phyloP scores from a whole-genome alignment of 495 filamentous ascomycete species.

The Hypoxylon trugodes region DNA sequence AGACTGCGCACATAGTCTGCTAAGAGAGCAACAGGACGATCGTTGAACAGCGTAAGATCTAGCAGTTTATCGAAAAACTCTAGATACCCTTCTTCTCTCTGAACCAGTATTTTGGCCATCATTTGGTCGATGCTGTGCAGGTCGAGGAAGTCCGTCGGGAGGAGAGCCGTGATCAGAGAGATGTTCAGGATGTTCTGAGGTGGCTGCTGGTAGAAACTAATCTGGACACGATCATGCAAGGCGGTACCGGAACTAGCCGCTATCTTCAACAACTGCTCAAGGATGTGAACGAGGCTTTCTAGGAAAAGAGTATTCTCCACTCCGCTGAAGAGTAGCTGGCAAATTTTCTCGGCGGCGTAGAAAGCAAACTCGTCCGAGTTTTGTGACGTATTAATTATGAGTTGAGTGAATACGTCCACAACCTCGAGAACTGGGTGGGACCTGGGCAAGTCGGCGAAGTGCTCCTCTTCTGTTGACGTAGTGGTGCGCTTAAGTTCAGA shows the following conservation, averaged over 20 bases:
- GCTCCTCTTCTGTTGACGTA: slow-evolving; percentile 71
- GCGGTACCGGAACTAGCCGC: slow-evolving; percentile 69
- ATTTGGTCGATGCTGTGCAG: slow-evolving; percentile 81
- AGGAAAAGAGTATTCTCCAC: slow-evolving; percentile 70
- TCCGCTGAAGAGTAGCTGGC: slow-evolving; percentile 67
- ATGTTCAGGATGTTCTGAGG: slow-evolving; percentile 82
- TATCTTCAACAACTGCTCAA: slow-evolving; percentile 82
- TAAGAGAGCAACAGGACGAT: slow-evolving; percentile 76
- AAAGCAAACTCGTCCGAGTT: slow-evolving; percentile 72
- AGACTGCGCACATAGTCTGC: slow-evolving; percentile 86
- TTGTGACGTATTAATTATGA: slow-evolving; percentile 63
- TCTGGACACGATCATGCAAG: slow-evolving; percentile 73
- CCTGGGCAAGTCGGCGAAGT: slow-evolving; percentile 72
- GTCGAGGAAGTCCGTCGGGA: slow-evolving; percentile 76
- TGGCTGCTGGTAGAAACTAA: slow-evolving; percentile 69
- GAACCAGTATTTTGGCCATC: slow-evolving; percentile 72
- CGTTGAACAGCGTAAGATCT: slow-evolving; percentile 77
- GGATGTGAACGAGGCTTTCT: slow-evolving; percentile 82
- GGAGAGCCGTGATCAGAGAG: slow-evolving; percentile 76
- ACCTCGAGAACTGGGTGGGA: slow-evolving; percentile 70
- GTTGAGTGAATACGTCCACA: slow-evolving; percentile 62
- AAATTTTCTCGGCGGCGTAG: slow-evolving; percentile 74
- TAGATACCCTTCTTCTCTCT: slow-evolving; percentile 72
- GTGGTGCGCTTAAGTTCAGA: slow-evolving; percentile 71
- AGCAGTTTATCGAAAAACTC: slow-evolving; percentile 79